phyloP scores from a whole-genome alignment of 106 monocot species.

The Cymbidium sinense region DNA sequence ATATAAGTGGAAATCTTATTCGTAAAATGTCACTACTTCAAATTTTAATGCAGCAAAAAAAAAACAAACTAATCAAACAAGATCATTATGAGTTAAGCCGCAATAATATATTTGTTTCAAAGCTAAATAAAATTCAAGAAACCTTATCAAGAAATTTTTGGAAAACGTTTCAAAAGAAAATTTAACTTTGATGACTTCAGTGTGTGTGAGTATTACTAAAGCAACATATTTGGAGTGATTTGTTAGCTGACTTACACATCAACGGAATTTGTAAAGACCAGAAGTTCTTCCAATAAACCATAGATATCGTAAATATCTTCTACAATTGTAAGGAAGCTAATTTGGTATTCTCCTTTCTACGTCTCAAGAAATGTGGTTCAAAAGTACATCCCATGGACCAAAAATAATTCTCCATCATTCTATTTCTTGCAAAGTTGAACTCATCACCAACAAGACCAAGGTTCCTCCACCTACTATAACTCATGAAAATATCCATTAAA shows the following conservation, averaged over 20 bases:
- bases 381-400: slow-evolving; percentile 11
- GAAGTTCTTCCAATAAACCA: slow-evolving; percentile 34
- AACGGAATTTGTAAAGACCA: slow-evolving; percentile 27
- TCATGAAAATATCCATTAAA: background rate
- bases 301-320: slow-evolving; percentile 42
- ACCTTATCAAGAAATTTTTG: too few species aligned
- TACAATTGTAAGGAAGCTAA: slow-evolving; percentile 7
- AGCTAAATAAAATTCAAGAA: too few species aligned
- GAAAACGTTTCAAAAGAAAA: too few species aligned
- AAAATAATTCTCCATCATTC: slow-evolving; percentile 33
- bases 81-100: too few species aligned
- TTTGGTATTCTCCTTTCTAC: slow-evolving; percentile 24
- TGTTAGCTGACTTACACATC: slow-evolving; percentile 11
- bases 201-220: too few species aligned
- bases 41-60: too few species aligned
- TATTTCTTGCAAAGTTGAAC: slow-evolving; percentile 35
- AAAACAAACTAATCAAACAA: too few species aligned
- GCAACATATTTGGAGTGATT: background rate
- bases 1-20: too few species aligned
- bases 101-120: too few species aligned
- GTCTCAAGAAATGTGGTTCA: slow-evolving; percentile 15
- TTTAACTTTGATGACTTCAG: too few species aligned
- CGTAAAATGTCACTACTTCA: too few species aligned
- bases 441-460: slow-evolving; percentile 15
- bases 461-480: slow-evolving; percentile 27